Evolutionary conservation across 2,329 filamentous ascomycete species (phyloP).

Genomic region (Aspergillus sp.): DNA sequence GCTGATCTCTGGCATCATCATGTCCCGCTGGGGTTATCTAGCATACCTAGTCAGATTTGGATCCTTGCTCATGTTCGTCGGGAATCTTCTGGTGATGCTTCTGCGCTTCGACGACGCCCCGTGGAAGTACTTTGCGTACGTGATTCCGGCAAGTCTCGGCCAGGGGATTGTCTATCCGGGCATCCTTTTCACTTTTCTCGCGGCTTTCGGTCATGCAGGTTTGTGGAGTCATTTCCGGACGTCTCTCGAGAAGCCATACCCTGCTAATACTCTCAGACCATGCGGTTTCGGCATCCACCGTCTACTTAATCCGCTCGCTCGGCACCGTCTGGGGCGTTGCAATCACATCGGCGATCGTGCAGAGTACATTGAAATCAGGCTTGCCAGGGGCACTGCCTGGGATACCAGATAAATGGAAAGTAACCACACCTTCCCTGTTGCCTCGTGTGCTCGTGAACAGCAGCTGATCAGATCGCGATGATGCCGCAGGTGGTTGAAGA

Average conservation of each 20-base stretch:
- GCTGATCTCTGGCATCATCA: constrained; percentile 36
- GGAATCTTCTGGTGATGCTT: constrained; percentile 34
- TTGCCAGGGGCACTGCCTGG: constrained; percentile 46
- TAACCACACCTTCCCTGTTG: constrained; percentile 32
- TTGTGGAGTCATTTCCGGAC: too few species aligned
- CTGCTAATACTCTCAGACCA: constrained; percentile 42
- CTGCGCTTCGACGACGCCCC: constrained; percentile 33
- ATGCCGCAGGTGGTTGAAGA: constrained; percentile 47
- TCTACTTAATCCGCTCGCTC: constrained; percentile 55
- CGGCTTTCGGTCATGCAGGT: constrained; percentile 54
- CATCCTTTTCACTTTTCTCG: constrained; percentile 52
- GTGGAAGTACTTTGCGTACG: constrained; percentile 39
- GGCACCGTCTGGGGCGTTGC: constrained; percentile 58
- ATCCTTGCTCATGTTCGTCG: constrained; percentile 35
- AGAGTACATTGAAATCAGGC: constrained; percentile 49
- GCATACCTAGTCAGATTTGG: constrained; percentile 33
- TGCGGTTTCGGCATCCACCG: constrained; percentile 52
- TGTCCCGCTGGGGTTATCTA: constrained; percentile 40
- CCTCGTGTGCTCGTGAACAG: constrained; percentile 2
- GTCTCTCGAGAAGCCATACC: too few species aligned
- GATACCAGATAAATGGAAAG: constrained; percentile 50
- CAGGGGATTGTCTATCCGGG: constrained; percentile 40
- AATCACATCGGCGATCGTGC: constrained; percentile 52
- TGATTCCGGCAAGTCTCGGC: constrained; percentile 39
- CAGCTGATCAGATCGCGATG: constrained; percentile 16